Base-by-base conservation (phyloP, 164 flowering plant species). In the Vitis riparia region DNA sequence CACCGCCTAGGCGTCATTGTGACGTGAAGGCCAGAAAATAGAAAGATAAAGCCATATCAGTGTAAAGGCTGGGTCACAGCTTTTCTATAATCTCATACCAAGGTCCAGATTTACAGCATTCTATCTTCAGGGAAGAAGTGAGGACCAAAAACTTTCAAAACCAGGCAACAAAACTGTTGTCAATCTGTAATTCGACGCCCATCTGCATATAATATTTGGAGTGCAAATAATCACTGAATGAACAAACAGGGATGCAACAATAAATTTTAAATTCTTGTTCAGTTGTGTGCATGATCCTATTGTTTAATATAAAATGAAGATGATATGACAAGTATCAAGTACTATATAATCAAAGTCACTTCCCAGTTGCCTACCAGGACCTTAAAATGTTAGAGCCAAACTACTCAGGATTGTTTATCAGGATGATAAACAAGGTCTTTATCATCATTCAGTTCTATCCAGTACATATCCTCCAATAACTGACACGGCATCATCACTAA, bases 11-110 rank as follows among this genome's bases (percentile, higher is more conserved):
- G 57, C 62, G 17, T 56, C 56, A 50, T 29, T 63, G 62, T 47
- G 17, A 66, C 63, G 48, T 29, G 44, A 55, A 52, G 57, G 51
- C 59, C 65, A 66, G 71, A 66, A 75, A 51, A 29, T 60, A 23
- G 37, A 13, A 60, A 56, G 12, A 30, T 66, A 52, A 64, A 44
- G 64, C 49, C 37, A 55, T 37, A 61, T 51, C 62, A 30, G 14
- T 9, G 48, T 30, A 29, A 5, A 23, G 14, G 30, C 11, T 27
- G 55, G 12, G 37, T 23, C 23, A 16, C 15, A 19, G 48, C 68
- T 47, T 47, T 9, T 50, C 32, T 27, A 52, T 51, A 19, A 63
- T 53, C 3, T 49, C 37, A 48, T 56, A 58, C 14, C 58, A 16
- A 8, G 63, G 23, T 63, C 55, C 17, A 14, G 8, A 63, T 66